phyloP scores from a whole-genome alignment of 306 rosid species.

The Boehmeria nivea region DNA sequence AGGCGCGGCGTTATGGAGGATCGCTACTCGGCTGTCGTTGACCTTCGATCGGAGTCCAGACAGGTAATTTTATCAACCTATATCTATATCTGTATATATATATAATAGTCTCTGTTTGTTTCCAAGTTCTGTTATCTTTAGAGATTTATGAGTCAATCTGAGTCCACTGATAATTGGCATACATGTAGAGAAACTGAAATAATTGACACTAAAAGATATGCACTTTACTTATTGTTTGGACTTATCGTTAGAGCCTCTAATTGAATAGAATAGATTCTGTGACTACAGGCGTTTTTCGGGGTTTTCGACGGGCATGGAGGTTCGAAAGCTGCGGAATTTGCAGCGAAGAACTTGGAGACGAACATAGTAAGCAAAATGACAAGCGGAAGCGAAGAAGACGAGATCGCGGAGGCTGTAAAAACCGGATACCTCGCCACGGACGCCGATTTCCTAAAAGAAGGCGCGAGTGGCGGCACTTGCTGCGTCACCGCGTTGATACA shows the following conservation, averaged over 20 bases:
- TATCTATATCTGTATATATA: too few relatives aligned
- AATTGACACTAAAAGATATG: too few relatives aligned
- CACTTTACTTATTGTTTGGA: not conserved
- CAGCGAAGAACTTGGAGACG: constrained; percentile 32
- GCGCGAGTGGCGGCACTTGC: constrained; percentile 35
- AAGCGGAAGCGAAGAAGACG: constrained; percentile 16
- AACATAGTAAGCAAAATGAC: constrained; percentile 24
- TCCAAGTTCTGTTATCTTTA: too few relatives aligned
- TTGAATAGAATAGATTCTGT: constrained; percentile 12
- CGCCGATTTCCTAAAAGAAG: constrained; percentile 28
- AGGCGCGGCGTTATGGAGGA: constrained; percentile 39
- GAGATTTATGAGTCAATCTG: not conserved
- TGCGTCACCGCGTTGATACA: constrained; percentile 40
- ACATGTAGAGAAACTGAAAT: too few relatives aligned
- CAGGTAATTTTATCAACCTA: constrained; percentile 23
- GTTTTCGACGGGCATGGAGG: constrained; percentile 61
- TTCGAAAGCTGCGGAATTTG: constrained; percentile 43
- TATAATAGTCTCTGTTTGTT: not conserved
- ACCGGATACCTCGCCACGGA: constrained; percentile 37
- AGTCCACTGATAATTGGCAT: too few relatives aligned
- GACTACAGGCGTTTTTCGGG: constrained; percentile 44
- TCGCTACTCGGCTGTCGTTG: constrained; percentile 41
- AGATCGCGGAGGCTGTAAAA: constrained; percentile 34
- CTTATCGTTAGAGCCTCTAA: not conserved
- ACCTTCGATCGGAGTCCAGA: constrained; percentile 28